Evolutionary conservation across 345 rosid genomes (phyloP).

Genomic region (Eucalyptus coolabah): DNA sequence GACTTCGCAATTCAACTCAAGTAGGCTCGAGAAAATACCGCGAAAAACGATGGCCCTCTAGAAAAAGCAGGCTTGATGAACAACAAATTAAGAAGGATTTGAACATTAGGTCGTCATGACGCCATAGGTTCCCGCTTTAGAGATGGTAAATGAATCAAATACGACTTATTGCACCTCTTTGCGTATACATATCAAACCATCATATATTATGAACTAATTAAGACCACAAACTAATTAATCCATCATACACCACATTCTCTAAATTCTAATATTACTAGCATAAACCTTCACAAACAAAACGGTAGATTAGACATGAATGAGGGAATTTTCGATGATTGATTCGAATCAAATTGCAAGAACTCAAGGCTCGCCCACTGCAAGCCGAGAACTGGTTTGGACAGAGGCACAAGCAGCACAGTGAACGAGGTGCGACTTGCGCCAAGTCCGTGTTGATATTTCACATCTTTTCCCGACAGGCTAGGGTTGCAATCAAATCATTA

Average conservation of each 20-base stretch:
- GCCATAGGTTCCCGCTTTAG: no score
- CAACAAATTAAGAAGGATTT: not conserved
- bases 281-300: no score
- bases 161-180: no score
- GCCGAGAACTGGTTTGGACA: not conserved
- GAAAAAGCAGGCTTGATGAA: not conserved
- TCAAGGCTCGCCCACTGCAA: not conserved
- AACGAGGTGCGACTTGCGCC: not conserved
- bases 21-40: not conserved
- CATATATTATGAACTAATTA: no score
- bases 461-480: no score
- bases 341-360: not conserved
- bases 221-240: not conserved
- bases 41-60: not conserved
- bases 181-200: no score
- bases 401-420: not conserved
- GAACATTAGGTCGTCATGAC: no score
- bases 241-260: not conserved
- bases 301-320: not conserved
- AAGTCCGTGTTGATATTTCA: not conserved
- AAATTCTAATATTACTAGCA: no score
- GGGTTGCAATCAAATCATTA: not conserved
- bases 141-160: no score
- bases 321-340: no score
- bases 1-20: not conserved